A percentile compares a stretch with the other conserved stretches of the same genome.
phyloP scores from a whole-genome alignment of 2,329 filamentous ascomycete species.

The Colletotrichum karsti region DNA sequence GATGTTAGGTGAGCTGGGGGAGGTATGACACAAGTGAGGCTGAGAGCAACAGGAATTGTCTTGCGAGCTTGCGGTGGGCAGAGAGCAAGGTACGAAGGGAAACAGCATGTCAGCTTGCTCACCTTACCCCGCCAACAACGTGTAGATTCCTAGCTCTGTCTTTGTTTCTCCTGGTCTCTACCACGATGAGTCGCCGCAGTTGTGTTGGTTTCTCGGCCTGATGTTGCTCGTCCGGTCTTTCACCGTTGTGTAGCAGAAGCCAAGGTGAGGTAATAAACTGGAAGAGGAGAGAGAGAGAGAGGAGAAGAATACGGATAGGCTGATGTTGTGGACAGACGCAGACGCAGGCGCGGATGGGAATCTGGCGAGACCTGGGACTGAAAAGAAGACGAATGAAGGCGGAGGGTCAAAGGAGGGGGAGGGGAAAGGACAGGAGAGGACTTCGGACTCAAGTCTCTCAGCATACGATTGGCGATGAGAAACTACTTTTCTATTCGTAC shows the following conservation, averaged over 20 bases:
- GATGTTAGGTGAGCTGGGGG: too few species aligned
- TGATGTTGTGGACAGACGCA: neutral
- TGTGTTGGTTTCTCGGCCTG: slow-evolving; percentile 1
- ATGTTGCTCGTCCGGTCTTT: slow-evolving; percentile 3
- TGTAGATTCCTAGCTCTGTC: neutral
- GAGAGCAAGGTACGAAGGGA: too few species aligned
- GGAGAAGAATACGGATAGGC: neutral
- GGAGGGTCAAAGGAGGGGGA: neutral
- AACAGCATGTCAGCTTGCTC: too few species aligned
- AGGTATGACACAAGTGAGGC: neutral
- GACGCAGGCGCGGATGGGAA: too few species aligned
- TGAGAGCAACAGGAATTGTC: neutral
- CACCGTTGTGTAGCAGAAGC: neutral
- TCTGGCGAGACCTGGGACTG: slow-evolving; percentile 9
- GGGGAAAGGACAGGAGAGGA: neutral
- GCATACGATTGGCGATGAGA: too few species aligned
- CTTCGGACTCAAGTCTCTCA: too few species aligned
- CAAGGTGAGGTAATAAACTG: neutral
- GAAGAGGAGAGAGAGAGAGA: neutral
- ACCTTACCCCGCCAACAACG: neutral
- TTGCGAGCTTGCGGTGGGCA: too few species aligned
- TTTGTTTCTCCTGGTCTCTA: neutral
- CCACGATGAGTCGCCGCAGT: neutral
- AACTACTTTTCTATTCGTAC: too few species aligned
- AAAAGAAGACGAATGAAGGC: neutral